Percentiles rank a stretch among this genome's conserved stretches.
These are phyloP conservation scores for Larix sibirica DNA, from an alignment of 83 land plant genomes.

Conservation along the genomic window DNA sequence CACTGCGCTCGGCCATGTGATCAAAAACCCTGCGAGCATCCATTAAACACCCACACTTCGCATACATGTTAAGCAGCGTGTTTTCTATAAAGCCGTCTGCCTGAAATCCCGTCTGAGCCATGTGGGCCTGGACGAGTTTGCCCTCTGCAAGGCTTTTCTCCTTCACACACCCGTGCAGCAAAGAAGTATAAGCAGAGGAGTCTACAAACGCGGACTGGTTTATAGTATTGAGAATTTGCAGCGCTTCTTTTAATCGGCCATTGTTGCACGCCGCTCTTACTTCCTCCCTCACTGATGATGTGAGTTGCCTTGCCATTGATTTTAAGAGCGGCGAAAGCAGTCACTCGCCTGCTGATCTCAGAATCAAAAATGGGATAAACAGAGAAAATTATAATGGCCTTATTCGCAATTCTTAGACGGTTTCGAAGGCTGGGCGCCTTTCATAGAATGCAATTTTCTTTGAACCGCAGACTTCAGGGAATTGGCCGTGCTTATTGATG, in stretches of 20 bases:
- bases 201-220: no score
- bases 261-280: no score
- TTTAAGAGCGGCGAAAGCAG: no score
- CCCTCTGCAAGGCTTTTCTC: neutral
- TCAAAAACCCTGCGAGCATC: neutral
- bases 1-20: neutral
- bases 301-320: no score
- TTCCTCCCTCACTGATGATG: no score
- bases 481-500: constrained; percentile 54
- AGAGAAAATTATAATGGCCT: no score
- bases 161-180: neutral
- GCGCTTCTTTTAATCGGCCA: no score
- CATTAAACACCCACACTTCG: neutral
- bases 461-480: constrained; percentile 69
- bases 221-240: no score
- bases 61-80: neutral
- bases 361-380: no score
- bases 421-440: constrained; percentile 74
- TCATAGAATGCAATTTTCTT: constrained; percentile 84
- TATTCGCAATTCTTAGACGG: constrained; percentile 52
- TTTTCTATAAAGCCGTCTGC: neutral
- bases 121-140: neutral
- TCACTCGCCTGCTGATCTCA: no score
- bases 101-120: neutral
- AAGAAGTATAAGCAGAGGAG: neutral